Evolutionary conservation across 1,284 basidiomycete species (phyloP).

Genomic region (Cryptococcus deneoformans): DNA sequence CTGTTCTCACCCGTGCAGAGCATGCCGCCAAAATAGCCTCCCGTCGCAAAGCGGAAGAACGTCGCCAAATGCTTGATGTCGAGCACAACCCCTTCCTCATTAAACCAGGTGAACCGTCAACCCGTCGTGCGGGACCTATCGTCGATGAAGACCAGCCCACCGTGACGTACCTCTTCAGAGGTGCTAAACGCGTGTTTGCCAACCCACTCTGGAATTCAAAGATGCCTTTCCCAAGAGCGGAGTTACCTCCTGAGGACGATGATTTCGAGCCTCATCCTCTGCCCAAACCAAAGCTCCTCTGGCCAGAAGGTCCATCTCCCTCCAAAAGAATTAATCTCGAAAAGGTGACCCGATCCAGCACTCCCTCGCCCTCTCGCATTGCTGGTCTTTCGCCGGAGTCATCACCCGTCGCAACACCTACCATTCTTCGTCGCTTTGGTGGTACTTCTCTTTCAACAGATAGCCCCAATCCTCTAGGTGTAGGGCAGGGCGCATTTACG

Average conservation of each 20-base stretch:
- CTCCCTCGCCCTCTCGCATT: conserved; percentile 5
- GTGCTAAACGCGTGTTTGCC: conserved; percentile 42
- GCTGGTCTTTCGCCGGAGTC: conserved; percentile 9
- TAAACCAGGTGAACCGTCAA: conserved; percentile 28
- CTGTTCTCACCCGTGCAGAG: conserved; percentile 3
- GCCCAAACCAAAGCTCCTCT: conserved; percentile 39
- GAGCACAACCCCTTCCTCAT: conserved; percentile 41
- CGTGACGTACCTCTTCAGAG: conserved; percentile 46
- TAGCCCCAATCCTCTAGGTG: conserved; percentile 1
- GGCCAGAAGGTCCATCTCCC: conserved; percentile 25
- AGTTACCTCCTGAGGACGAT: conserved; percentile 29
- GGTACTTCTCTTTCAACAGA: neutral
- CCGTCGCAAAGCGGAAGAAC: conserved; percentile 2
- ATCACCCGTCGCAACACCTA: conserved; percentile 13
- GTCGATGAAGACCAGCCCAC: conserved; percentile 28
- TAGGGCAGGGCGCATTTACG: conserved; percentile 6
- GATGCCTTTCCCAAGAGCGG: conserved; percentile 22
- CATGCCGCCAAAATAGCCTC: conserved; percentile 3
- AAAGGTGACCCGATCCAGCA: neutral
- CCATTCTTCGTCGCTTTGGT: conserved; percentile 6
- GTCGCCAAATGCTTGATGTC: conserved; percentile 23
- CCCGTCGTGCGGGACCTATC: conserved; percentile 10
- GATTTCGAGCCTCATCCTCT: conserved; percentile 42
- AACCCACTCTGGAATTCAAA: conserved; percentile 36
- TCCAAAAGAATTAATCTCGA: conserved; percentile 6